phyloP scores from a whole-genome alignment of 1,284 basidiomycete genomes.

The Austroboletus niveus region DNA sequence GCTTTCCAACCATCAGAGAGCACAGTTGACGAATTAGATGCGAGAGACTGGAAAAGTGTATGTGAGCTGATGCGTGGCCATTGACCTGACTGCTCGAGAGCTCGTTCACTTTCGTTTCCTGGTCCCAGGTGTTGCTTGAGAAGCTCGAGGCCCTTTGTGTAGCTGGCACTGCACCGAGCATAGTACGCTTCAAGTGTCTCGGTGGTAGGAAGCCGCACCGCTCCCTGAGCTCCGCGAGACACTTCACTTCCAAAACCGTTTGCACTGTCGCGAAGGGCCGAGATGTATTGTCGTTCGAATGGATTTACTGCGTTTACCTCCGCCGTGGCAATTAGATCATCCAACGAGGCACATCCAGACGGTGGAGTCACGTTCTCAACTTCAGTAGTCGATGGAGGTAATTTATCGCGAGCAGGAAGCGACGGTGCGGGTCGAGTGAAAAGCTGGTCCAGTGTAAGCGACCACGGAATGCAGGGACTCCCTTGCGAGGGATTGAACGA shows the following conservation, averaged over 20 bases:
- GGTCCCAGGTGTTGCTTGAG: constrained; percentile 2
- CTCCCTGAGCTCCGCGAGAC: neutral
- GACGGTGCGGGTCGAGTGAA: constrained; percentile 8
- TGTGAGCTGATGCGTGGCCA: constrained; percentile 32
- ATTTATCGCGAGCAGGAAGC: neutral
- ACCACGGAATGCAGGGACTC: neutral
- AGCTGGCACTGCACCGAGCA: constrained; percentile 1
- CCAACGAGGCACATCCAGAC: neutral
- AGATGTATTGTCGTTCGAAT: neutral
- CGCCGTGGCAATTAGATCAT: constrained; percentile 4
- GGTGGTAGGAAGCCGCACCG: neutral
- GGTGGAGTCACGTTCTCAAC: neutral
- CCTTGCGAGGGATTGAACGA: constrained; percentile 10
- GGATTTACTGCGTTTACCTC: neutral
- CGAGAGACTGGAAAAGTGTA: constrained; percentile 26
- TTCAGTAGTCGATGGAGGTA: neutral
- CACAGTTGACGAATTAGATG: constrained; percentile 9
- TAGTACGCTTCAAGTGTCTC: constrained; percentile 15
- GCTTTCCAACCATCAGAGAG: constrained; percentile 27
- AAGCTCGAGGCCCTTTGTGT: neutral
- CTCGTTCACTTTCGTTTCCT: constrained; percentile 9
- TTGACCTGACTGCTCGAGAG: constrained; percentile 19
- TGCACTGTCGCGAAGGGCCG: neutral
- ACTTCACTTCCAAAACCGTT: neutral
- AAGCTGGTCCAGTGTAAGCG: constrained; percentile 3